Evolutionary conservation across 371 early-diverging fungal genomes (phyloP).

Genomic region (Mortierella sp.): DNA sequence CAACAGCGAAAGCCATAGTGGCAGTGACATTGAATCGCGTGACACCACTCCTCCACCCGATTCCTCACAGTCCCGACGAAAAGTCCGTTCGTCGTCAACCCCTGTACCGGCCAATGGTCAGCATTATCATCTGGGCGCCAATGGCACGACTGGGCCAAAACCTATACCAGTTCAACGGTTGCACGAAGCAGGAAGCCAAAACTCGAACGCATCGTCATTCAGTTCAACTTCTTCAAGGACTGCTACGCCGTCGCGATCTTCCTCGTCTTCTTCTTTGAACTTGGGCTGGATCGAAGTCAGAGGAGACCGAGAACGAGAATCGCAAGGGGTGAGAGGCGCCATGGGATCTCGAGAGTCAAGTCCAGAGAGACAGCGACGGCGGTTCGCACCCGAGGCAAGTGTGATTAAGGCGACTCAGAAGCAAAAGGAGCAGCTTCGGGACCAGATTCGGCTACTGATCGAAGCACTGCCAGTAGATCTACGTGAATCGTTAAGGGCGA

Average conservation of each 20-base stretch:
- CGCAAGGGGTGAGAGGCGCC: background rate
- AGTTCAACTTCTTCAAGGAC: constrained; percentile 30
- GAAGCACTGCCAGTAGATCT: constrained; percentile 51
- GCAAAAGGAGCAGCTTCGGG: constrained; percentile 50
- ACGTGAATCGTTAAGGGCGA: constrained; percentile 44
- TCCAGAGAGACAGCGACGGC: constrained; percentile 39
- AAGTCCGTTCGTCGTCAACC: constrained; percentile 11
- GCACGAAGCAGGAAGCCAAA: background rate
- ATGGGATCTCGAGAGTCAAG: constrained; percentile 35
- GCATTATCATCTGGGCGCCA: background rate
- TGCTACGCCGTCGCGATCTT: constrained; percentile 41
- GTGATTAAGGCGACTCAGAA: constrained; percentile 42
- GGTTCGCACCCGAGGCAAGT: constrained; percentile 46
- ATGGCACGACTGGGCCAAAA: constrained; percentile 12
- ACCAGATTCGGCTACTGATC: constrained; percentile 48
- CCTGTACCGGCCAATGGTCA: constrained; percentile 12
- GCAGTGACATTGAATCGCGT: constrained; percentile 35
- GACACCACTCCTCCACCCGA: constrained; percentile 38
- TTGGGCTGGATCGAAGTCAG: constrained; percentile 18
- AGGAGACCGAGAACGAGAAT: constrained; percentile 2
- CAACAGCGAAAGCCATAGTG: background rate
- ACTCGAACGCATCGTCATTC: constrained; percentile 39
- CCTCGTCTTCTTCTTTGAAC: constrained; percentile 48
- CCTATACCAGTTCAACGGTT: constrained; percentile 18
- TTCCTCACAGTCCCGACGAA: background rate